Evolutionary conservation across 345 rosid genomes (phyloP), one percentile per base, ranked within the genome.

Genomic region (Salix exigua): DNA sequence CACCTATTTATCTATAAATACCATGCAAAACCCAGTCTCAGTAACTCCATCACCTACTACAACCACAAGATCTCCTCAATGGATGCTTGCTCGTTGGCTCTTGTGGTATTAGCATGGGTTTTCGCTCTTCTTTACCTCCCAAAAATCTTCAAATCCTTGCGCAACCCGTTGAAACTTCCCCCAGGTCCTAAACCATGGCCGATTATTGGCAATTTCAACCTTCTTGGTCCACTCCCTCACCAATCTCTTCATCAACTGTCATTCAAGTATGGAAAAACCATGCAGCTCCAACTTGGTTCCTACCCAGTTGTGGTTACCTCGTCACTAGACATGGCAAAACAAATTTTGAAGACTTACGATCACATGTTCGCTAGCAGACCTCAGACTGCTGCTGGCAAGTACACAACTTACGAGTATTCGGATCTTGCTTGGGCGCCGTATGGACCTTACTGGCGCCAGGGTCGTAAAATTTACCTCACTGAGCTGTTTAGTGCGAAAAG

Each of bases 371-470:
- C 83, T 2, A 81, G 76, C 71, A 77, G 96, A 31, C 96, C 89
- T n/a, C 80, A 83, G 75, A 77, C 33, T 0, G 89, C 88, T 4
- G 88, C 93, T 10, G 96, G 93, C 6, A 88, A 88, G 61, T 87
- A 91, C 89, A 89, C 90, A 2, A 81, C 93, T 16, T 91, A 83
- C 81, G 86, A 89, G 62, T 89, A 88, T 77, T 85, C 89, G 3
- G 86, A 89, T 53, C 87, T 91, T 38, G 80, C 88, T 0, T 87
- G 91, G 93, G 85, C 93, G 0, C 89, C 87, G 2, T 91, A 91
- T 18, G 96, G 93, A 2, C 80, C 93, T 0, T 91, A 91, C 55
- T 89, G 89, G 91, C 88, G 92, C 1, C 94, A 90, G 65, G 94
- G 91, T 0, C 82, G 92, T 0, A 88, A 86, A 63, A 82, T 89